Evolutionary conservation across 129 eudicot genomes (phyloP), one percentile per base, ranked within the genome.

Genomic region (Centrapalus pauciflorus): DNA sequence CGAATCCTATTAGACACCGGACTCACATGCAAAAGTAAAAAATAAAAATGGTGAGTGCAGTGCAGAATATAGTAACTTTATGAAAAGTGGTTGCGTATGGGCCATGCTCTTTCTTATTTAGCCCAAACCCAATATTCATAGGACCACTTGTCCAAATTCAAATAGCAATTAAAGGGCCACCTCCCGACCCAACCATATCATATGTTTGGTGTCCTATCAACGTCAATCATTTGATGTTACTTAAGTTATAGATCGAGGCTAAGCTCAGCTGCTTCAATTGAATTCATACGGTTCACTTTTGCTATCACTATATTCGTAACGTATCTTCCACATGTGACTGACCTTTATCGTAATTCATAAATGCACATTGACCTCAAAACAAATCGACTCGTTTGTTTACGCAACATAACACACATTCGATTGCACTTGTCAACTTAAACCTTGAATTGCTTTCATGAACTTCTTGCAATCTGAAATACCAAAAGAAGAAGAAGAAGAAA

Each of bases 401-500:
- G 45, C 43, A 65, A 65, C 20, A 46, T 65, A 65, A 7, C 25
- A 17, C 58, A 60, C n/a, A 21, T 0, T 10, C 9, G 19, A 30
- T 16, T 58, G 41, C 64, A 86, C 64, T 86, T 89, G 0, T 84
- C 89, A 17, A 80, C 80, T 78, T 86, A n/a, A n/a, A n/a, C n/a
- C 89, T 78, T 83, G 82, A 34, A 86, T 58, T 16, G 73, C 74
- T 67, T 86, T 86, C 95, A 83, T 86, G 61, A 86, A 86, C 65
- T 37, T 75, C 34, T 80, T 86, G 84, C 86, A 80, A 75, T 86
- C 95, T 86, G n/a, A 59, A 65, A n/a, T 1, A 13, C 61, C 34
- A 46, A 19, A 56, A 23, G 25, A n/a, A n/a, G n/a, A n/a, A n/a
- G n/a, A n/a, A n/a, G n/a, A n/a, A n/a, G n/a, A n/a, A n/a, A n/a